These are phyloP conservation scores for Ploettnerulaceae sp. DNA, from an alignment of 2,329 filamentous ascomycete genomes.

Conservation along the genomic window DNA sequence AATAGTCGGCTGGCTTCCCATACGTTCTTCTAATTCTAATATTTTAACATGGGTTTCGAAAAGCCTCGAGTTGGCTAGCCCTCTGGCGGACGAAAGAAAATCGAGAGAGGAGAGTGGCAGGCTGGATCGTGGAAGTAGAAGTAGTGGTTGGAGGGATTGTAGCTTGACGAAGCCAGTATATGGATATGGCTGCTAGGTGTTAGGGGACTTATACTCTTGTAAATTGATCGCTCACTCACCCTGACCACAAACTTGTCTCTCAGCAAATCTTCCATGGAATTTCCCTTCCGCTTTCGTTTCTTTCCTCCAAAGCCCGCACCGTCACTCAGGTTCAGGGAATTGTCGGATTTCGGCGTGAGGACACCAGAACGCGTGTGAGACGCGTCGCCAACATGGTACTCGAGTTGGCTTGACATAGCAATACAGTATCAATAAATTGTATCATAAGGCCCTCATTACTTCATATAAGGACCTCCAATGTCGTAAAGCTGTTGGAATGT, in stretches of 20 bases:
- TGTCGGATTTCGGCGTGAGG: slow-evolving; percentile 31
- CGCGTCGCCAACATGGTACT: slow-evolving; percentile 28
- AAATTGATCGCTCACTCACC: slow-evolving; percentile 24
- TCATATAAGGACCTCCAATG: slow-evolving; percentile 14
- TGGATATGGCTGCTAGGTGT: slow-evolving; percentile 48
- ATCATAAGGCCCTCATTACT: slow-evolving; percentile 27
- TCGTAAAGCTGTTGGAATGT: slow-evolving; percentile 5
- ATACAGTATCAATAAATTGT: slow-evolving; percentile 29
- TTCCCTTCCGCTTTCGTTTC: slow-evolving; percentile 35
- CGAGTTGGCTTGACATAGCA: slow-evolving; percentile 33
- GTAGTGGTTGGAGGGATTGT: slow-evolving; percentile 53
- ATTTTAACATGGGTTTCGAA: slow-evolving; percentile 60
- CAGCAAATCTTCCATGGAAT: slow-evolving; percentile 32
- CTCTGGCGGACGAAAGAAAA: slow-evolving; percentile 45
- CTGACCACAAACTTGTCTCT: slow-evolving; percentile 34
- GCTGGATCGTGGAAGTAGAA: slow-evolving; percentile 57
- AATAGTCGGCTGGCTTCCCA: slow-evolving; percentile 49
- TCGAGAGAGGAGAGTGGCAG: slow-evolving; percentile 60
- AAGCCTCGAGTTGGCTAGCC: slow-evolving; percentile 48
- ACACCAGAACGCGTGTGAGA: slow-evolving; percentile 30
- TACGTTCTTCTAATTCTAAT: slow-evolving; percentile 58
- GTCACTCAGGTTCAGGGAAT: slow-evolving; percentile 23
- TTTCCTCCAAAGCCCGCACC: slow-evolving; percentile 17
- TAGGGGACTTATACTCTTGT: slow-evolving; percentile 9
- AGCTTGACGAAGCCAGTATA: slow-evolving; percentile 48